These are phyloP conservation scores for Rubia tinctorum DNA, from an alignment of 305 asterid species.

Conservation along the genomic window DNA sequence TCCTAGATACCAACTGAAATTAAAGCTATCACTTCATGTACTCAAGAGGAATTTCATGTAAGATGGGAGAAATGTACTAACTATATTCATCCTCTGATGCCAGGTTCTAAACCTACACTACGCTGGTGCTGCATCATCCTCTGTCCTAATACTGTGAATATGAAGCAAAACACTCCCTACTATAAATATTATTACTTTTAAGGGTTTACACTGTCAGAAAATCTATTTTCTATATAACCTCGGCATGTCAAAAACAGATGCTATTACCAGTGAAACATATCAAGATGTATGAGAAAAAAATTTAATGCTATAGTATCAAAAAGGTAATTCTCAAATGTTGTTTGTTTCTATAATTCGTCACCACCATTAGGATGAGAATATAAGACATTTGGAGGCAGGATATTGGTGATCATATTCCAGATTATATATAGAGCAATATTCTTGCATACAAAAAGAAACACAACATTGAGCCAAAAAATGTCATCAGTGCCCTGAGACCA, in stretches of 20 bases:
- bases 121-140: no score
- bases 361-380: neutral
- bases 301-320: neutral
- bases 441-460: constrained; percentile 26
- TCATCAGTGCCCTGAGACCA: constrained; percentile 67
- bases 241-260: neutral
- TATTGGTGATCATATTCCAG: neutral
- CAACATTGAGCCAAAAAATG: constrained; percentile 90
- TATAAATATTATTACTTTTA: neutral
- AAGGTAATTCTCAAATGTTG: neutral
- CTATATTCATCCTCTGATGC: no score
- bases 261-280: neutral
- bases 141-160: neutral
- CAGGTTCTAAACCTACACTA: neutral
- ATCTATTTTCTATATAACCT: neutral
- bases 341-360: neutral
- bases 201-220: neutral
- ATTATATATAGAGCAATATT: constrained; percentile 5
- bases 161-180: neutral
- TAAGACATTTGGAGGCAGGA: neutral
- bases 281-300: neutral
- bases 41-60: neutral
- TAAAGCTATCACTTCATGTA: neutral
- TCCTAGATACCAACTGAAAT: neutral
- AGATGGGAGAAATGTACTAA: no score